Evolutionary conservation across 805 yeast species (phyloP).

Genomic region (Wickerhamiella kurtzmanii): DNA sequence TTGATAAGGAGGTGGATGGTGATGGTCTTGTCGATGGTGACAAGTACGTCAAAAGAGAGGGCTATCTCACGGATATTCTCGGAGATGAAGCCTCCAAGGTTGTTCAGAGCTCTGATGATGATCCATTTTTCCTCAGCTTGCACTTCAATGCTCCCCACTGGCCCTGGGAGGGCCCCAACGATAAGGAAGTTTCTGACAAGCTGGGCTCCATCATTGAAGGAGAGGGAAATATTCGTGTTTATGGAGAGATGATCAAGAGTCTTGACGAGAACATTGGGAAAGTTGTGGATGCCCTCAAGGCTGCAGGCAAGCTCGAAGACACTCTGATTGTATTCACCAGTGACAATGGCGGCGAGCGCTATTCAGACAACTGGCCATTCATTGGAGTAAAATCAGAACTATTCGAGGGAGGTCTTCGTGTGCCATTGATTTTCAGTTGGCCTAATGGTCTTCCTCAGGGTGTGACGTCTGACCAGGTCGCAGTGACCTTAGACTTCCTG

Average conservation of each 20-base stretch:
- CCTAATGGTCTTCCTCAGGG: conserved; percentile 25
- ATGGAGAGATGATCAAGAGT: conserved; percentile 52
- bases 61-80: conserved; percentile 18
- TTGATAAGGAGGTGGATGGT: conserved; percentile 3
- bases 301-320: conserved; percentile 36
- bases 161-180: conserved; percentile 48
- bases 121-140: conserved; percentile 41
- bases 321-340: conserved; percentile 47
- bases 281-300: conserved; percentile 32
- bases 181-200: conserved; percentile 31
- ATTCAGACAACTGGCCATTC: conserved; percentile 43
- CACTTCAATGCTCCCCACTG: conserved; percentile 57
- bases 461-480: conserved; percentile 28
- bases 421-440: conserved; percentile 38
- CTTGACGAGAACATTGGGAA: conserved; percentile 41
- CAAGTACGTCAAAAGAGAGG: conserved; percentile 16
- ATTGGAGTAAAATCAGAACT: conserved; percentile 42
- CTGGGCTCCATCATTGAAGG: conserved; percentile 35
- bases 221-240: conserved; percentile 36
- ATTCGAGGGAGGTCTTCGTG: conserved; percentile 46
- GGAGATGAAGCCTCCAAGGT: conserved; percentile 26
- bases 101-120: conserved; percentile 31
- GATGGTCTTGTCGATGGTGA: conserved; percentile 17
- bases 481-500: conserved; percentile 47
- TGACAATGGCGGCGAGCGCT: conserved; percentile 55